Conservation (phyloP, 306 rosid genomes). For the Astragalus glycyphyllos region DNA sequence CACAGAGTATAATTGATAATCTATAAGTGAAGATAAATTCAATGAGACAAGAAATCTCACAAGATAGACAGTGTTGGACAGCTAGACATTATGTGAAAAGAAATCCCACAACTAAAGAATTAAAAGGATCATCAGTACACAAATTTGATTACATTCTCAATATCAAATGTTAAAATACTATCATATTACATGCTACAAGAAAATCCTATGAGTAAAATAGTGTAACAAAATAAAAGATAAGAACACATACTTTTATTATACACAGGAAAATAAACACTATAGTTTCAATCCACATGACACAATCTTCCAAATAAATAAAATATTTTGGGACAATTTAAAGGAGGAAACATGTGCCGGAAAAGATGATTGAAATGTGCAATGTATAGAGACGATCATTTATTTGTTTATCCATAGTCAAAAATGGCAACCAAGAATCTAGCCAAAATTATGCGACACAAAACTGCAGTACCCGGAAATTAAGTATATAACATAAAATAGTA, state of each 20-base stretch:
- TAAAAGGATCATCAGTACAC: neutral
- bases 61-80: slow-evolving; percentile 32
- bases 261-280: neutral
- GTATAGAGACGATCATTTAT: slow-evolving; percentile 57
- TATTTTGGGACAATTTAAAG: slow-evolving; percentile 43
- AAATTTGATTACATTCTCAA: slow-evolving; percentile 5
- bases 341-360: slow-evolving; percentile 59
- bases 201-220: neutral
- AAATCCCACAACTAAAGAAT: neutral
- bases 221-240: slow-evolving; percentile 17
- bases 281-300: slow-evolving; percentile 53
- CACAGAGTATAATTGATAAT: slow-evolving; percentile 30
- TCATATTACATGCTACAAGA: neutral
- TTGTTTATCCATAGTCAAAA: slow-evolving; percentile 48
- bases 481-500: neutral
- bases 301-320: slow-evolving; percentile 37
- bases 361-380: slow-evolving; percentile 50
- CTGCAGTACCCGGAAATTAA: slow-evolving; percentile 7
- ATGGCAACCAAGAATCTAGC: slow-evolving; percentile 45
- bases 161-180: neutral
- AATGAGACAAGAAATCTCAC: slow-evolving; percentile 6
- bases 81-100: slow-evolving; percentile 26
- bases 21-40: slow-evolving; percentile 29
- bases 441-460: slow-evolving; percentile 41
- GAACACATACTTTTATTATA: slow-evolving; percentile 1